A percentile compares a stretch with the other conserved stretches of the same genome.
These are phyloP conservation scores for Lobosporangium transversale DNA, from an alignment of 192 early-diverging fungal species.

Conservation along the genomic window DNA sequence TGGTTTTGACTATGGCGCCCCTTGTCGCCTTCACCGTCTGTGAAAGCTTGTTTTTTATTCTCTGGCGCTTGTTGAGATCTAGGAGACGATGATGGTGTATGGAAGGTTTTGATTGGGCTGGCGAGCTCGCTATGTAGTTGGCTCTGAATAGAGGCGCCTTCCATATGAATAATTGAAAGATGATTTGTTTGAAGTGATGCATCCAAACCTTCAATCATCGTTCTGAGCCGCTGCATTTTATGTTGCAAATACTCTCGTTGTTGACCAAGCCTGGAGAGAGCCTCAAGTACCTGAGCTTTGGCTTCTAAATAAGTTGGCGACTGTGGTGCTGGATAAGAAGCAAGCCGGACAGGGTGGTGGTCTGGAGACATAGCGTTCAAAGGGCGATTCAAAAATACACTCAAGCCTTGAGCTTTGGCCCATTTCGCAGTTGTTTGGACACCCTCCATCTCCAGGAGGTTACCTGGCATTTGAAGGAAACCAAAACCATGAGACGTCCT, in stretches of 20 bases:
- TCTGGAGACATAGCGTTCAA: conserved; percentile 45
- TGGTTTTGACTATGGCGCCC: neutral
- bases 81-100: neutral
- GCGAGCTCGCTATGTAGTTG: conserved; percentile 30
- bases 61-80: neutral
- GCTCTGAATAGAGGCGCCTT: conserved; percentile 13
- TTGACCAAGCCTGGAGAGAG: neutral
- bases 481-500: conserved; percentile 37
- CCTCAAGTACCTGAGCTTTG: conserved; percentile 3
- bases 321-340: conserved; percentile 39
- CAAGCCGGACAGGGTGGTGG: conserved; percentile 33
- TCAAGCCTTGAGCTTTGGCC: conserved; percentile 49
- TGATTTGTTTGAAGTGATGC: conserved; percentile 6
- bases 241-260: conserved; percentile 4
- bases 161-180: conserved; percentile 27
- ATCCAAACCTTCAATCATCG: conserved; percentile 17
- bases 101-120: neutral
- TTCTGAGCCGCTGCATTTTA: conserved; percentile 26
- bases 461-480: conserved; percentile 51
- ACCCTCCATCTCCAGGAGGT: conserved; percentile 49
- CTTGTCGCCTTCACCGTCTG: neutral
- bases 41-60: neutral
- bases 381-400: conserved; percentile 54
- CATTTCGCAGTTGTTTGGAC: conserved; percentile 50
- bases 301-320: conserved; percentile 24